Evolutionary conservation across 2,329 filamentous ascomycete genomes (phyloP), one percentile per base, ranked within the genome.

Genomic region (Colletotrichum echinochloae): DNA sequence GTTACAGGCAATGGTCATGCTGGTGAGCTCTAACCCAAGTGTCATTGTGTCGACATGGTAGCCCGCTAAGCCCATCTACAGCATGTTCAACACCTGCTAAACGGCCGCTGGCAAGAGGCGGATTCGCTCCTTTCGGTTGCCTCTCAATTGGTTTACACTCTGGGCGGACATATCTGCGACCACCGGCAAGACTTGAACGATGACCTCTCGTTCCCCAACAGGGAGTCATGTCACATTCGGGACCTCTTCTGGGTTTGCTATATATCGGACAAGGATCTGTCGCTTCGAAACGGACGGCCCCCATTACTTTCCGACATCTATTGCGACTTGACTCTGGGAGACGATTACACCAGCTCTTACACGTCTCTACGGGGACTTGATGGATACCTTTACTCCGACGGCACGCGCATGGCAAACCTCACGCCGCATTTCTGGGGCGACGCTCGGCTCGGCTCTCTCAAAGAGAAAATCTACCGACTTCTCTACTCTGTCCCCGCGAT

Each of bases 191-290:
- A 16, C 7, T 16, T 18, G n/a, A 3, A 5, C 5, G 12, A 6
- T 9, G 18, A 37, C 1, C 5, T 28, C 2, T 12, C 20, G 5
- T 46, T 26, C 8, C 20, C 20, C 6, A 3, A 20, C 0, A 26
- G 44, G 1, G 44, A 23, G 4, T 5, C 12, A 6, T 46, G n/a
- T 1, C 74, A 75, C 20, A 55, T 67, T 5, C 64, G 74, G 7
- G 61, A 39, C 1, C 59, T 79, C 1, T 78, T 78, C 64, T 77
- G 76, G 76, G 46, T 78, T 2, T 77, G 74, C 59, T 78, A 78
- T 48, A 55, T 73, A 3, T 35, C 73, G 1, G 77, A 79, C 60
- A 79, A 79, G 55, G 74, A 79, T 5, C 61, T 74, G 8, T 64
- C 75, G 1, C 67, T 78, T 1, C 73, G 74, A 3, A 70, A 71